A percentile compares a stretch with the other conserved stretches of the same genome.
These are phyloP conservation scores for Marvania coccoides DNA, from an alignment of 139 green algal species.

Conservation along the genomic window DNA sequence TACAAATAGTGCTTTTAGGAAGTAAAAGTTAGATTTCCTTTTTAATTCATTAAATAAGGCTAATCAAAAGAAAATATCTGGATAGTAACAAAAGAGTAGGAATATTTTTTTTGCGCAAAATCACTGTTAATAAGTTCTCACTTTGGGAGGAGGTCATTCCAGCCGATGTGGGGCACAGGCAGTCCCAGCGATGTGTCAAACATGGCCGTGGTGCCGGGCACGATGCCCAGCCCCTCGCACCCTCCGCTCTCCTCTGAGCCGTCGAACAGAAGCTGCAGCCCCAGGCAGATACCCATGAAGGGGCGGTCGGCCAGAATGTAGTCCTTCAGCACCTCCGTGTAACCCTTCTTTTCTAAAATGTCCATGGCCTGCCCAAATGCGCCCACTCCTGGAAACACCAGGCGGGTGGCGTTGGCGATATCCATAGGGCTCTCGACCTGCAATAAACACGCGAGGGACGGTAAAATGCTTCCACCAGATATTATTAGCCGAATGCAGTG, in stretches of 20 bases:
- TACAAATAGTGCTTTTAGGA: no score
- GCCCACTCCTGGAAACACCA: constrained; percentile 97
- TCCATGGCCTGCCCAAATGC: constrained; percentile 86
- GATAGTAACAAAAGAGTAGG: background rate
- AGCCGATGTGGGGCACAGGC: constrained; percentile 96
- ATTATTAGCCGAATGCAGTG: background rate
- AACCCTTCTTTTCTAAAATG: constrained; percentile 56
- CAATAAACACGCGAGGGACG: background rate
- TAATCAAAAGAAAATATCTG: no score
- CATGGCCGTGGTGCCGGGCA: constrained; percentile 66
- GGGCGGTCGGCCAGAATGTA: constrained; percentile 76
- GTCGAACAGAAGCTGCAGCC: constrained; percentile 97
- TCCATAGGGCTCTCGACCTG: constrained; percentile 64
- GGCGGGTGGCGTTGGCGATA: constrained; percentile 57
- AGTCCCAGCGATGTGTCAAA: constrained; percentile 70
- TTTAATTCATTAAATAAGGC: no score
- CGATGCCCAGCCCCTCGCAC: constrained; percentile 85
- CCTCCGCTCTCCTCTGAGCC: constrained; percentile 91
- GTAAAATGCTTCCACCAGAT: background rate
- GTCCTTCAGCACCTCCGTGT: constrained; percentile 68
- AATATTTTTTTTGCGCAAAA: background rate
- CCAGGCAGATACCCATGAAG: constrained; percentile 97
- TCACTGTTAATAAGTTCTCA: constrained; percentile 2
- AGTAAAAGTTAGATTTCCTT: no score
- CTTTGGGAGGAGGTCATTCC: constrained; percentile 77